These are phyloP conservation scores for Setomelanomma holmii DNA, from an alignment of 2,329 filamentous ascomycete species.

Conservation along the genomic window DNA sequence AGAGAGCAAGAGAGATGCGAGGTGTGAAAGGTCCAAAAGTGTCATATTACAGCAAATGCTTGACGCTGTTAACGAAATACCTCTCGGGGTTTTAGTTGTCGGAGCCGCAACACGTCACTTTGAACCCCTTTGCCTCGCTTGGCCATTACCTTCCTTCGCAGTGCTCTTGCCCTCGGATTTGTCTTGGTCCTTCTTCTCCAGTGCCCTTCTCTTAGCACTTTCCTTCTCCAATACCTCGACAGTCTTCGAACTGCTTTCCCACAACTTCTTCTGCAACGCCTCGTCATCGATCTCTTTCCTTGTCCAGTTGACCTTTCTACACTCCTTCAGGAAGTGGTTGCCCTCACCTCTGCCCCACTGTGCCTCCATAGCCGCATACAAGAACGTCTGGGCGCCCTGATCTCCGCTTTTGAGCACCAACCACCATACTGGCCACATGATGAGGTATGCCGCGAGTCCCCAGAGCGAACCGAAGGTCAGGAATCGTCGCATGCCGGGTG, in stretches of 20 bases:
- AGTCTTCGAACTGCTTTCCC: slow-evolving; percentile 82
- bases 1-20: too few relatives aligned
- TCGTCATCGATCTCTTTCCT: slow-evolving; percentile 80
- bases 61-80: too few relatives aligned
- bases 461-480: slow-evolving; percentile 82
- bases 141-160: slow-evolving; percentile 23
- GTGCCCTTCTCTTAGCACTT: slow-evolving; percentile 68
- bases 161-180: slow-evolving; percentile 34
- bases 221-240: slow-evolving; percentile 84
- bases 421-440: slow-evolving; percentile 84
- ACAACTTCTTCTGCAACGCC: slow-evolving; percentile 80
- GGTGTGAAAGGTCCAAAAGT: too few relatives aligned
- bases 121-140: slow-evolving; percentile 34
- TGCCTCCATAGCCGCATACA: slow-evolving; percentile 85
- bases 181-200: slow-evolving; percentile 62
- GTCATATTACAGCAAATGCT: too few relatives aligned
- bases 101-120: too few relatives aligned
- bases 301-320: slow-evolving; percentile 74
- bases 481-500: slow-evolving; percentile 87
- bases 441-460: slow-evolving; percentile 78
- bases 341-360: slow-evolving; percentile 70
- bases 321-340: slow-evolving; percentile 86
- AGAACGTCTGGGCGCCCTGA: slow-evolving; percentile 84
- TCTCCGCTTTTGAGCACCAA: slow-evolving; percentile 83
- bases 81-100: too few relatives aligned